These are phyloP conservation scores for Parathielavia appendiculata DNA, from an alignment of 495 filamentous ascomycete species.

Conservation along the genomic window DNA sequence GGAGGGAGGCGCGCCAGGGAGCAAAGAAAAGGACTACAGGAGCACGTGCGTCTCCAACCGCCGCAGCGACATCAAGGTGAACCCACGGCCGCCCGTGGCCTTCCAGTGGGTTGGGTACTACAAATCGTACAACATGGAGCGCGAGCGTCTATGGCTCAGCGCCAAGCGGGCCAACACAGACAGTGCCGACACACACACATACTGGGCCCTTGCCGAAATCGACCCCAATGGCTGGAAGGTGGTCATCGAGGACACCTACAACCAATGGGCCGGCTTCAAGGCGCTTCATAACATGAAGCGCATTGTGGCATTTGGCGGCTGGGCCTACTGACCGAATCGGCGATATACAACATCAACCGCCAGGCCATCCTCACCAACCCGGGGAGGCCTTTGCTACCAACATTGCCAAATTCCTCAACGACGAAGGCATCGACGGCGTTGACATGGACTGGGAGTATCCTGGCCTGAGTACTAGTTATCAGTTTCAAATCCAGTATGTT, in stretches of 20 bases:
- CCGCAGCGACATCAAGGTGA: slow-evolving; percentile 25
- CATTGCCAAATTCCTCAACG: slow-evolving; percentile 26
- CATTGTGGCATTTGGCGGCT: slow-evolving; percentile 38
- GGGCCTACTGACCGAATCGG: slow-evolving; percentile 29
- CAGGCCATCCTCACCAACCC: slow-evolving; percentile 24
- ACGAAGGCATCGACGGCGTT: slow-evolving; percentile 32
- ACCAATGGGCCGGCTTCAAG: slow-evolving; percentile 27
- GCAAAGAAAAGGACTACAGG: not conserved
- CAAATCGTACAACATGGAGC: slow-evolving; percentile 27
- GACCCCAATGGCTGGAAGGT: slow-evolving; percentile 13
- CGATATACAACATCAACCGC: slow-evolving; percentile 29
- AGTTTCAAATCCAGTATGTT: no score
- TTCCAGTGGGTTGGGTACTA: slow-evolving; percentile 28
- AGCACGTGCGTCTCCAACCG: slow-evolving; percentile 44
- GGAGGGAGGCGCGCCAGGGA: not conserved
- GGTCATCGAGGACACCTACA: slow-evolving; percentile 17
- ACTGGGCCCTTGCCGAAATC: slow-evolving; percentile 27
- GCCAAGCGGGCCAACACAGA: slow-evolving; percentile 14
- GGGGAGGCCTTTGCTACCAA: slow-evolving; percentile 27
- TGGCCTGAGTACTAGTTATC: no score
- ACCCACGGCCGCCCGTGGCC: slow-evolving; percentile 1
- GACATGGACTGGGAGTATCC: no score
- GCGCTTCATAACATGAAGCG: slow-evolving; percentile 21
- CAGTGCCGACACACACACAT: slow-evolving; percentile 26
- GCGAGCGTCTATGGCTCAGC: slow-evolving; percentile 27